These are phyloP conservation scores for Solanum virginianum DNA, from an alignment of 257 asterid species.

Conservation along the genomic window DNA sequence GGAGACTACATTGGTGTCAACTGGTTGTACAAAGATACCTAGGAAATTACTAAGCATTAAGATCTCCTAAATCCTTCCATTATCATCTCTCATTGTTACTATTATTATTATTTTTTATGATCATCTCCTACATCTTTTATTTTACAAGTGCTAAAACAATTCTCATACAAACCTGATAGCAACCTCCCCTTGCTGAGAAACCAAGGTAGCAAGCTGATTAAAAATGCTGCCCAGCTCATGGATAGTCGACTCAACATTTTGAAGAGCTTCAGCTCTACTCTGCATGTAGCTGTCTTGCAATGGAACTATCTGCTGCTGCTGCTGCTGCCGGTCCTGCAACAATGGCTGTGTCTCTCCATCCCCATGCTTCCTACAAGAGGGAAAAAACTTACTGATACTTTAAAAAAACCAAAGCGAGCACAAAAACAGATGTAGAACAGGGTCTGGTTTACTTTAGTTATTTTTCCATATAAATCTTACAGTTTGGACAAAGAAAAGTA, in stretches of 20 bases:
- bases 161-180: slow-evolving; percentile 60
- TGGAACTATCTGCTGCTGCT: slow-evolving; percentile 81
- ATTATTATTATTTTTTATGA: not conserved
- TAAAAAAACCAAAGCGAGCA: not conserved
- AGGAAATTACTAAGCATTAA: not conserved
- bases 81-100: not conserved
- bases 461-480: not conserved
- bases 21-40: not conserved
- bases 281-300: slow-evolving; percentile 88
- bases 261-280: slow-evolving; percentile 95
- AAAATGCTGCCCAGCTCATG: slow-evolving; percentile 82
- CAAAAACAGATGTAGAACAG: not conserved
- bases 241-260: slow-evolving; percentile 82
- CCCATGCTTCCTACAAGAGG: slow-evolving; percentile 42
- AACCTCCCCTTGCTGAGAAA: slow-evolving; percentile 92
- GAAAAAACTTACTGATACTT: not conserved
- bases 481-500: not conserved
- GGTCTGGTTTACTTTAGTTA: not conserved
- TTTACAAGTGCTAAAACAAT: not conserved
- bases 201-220: slow-evolving; percentile 87
- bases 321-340: slow-evolving; percentile 70
- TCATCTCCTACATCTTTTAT: not conserved
- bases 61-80: not conserved
- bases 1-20: not conserved
- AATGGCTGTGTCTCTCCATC: slow-evolving; percentile 77